phyloP scores from a whole-genome alignment of 2,329 filamentous ascomycete genomes.

The Verticillium nubilum region DNA sequence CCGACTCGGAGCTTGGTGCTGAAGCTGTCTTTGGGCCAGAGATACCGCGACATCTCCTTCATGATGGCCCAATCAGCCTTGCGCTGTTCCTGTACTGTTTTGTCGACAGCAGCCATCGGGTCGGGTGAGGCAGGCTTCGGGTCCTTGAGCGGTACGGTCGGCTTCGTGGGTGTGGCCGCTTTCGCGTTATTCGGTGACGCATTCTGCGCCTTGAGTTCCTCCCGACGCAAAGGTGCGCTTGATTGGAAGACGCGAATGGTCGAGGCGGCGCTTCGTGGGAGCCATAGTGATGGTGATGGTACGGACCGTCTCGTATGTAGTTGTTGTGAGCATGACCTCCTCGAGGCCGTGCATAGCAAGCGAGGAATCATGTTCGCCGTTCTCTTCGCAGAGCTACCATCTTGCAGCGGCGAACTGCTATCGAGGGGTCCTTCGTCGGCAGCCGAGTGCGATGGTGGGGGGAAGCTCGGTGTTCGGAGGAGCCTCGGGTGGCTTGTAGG shows the following conservation, averaged over 20 bases:
- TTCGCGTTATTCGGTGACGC: neutral
- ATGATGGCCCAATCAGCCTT: constrained; percentile 98
- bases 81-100: constrained; percentile 78
- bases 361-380: neutral
- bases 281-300: constrained; percentile 7
- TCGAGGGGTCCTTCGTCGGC: neutral
- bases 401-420: neutral
- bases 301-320: neutral
- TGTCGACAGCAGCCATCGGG: constrained; percentile 59
- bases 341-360: neutral
- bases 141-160: neutral
- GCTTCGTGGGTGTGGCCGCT: neutral
- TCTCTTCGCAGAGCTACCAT: neutral
- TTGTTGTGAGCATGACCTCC: neutral
- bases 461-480: neutral
- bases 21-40: constrained; percentile 89
- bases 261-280: constrained; percentile 8
- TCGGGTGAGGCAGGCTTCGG: constrained; percentile 27
- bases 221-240: constrained; percentile 7
- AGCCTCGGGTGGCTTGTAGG: neutral
- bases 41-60: constrained; percentile 92
- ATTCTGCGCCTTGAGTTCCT: neutral
- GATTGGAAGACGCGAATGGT: constrained; percentile 13
- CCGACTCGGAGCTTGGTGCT: constrained; percentile 81
- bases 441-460: neutral